Evolutionary conservation across 1,284 basidiomycete genomes (phyloP), one percentile per base, ranked within the genome.

Genomic region (Tylopilus orsonianus): DNA sequence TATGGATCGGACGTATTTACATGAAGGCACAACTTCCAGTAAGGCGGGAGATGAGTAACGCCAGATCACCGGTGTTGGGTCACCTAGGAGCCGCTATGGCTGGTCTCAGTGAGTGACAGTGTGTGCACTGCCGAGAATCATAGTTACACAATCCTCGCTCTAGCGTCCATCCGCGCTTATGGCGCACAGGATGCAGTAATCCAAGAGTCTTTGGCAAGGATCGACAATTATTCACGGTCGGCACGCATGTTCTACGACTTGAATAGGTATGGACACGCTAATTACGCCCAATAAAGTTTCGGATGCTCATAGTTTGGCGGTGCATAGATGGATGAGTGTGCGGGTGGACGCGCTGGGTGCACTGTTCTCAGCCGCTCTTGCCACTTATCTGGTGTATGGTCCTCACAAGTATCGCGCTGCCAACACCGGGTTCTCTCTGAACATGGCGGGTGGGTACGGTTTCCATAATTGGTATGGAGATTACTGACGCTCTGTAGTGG

Each of bases 61-160:
- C 74, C 38, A 68, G 64, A 30, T 55, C 66, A 0, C 76, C 77
- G 0, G 62, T 78, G 16, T 69, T 75, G 56, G 71, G 71, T 24
- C 72, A 73, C 49, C 70, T 78, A 48, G 68, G 71, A 7, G 41
- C 41, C 19, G 41, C 41, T 16, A 35, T 43, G 32, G 56, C 65
- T 13, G 88, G 89, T 23, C 71, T 91, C 29, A 71, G 82, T 85
- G 54, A 67, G 30, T 43, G 81, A 76, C n/a, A 57, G 69, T 71
- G 9, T 8, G 2, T 8, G 0, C 27, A 6, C 10, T 19, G n/a
- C 9, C 0, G 4, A 1, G 10, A 24, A 23, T 14, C 13, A 6
- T 12, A 3, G 10, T 16, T 24, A 36, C 20, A 44, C 2, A 6
- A 13, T 7, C 12, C 33, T 14, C 6, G 12, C 29, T 24, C 20